Percentiles rank a stretch among this genome's conserved stretches.
Evolutionary conservation across 352 stramenopile species (phyloP).

Genomic region (Globisporangium echinulatum): DNA sequence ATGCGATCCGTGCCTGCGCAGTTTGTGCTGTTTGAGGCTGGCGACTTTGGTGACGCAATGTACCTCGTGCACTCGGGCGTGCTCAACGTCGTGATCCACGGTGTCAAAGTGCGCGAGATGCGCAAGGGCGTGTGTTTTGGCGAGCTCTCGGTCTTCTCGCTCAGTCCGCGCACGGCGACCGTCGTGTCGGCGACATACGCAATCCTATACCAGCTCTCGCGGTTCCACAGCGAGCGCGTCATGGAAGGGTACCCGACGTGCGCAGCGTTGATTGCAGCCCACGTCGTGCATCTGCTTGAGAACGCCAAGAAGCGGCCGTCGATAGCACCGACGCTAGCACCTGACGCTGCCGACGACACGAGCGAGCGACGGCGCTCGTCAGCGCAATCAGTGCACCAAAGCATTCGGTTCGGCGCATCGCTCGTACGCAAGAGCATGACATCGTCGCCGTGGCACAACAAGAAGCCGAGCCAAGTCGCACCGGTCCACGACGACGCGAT

Average conservation of each 20-base stretch:
- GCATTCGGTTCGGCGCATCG: not conserved
- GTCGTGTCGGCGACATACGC: slow-evolving; percentile 54
- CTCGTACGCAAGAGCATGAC: slow-evolving; percentile 5
- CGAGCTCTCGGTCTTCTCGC: slow-evolving; percentile 62
- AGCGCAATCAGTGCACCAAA: not conserved
- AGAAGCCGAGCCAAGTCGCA: slow-evolving; percentile 5
- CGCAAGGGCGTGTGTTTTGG: slow-evolving; percentile 61
- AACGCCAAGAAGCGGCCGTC: slow-evolving; percentile 10
- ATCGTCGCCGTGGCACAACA: not conserved
- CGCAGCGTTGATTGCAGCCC: slow-evolving; percentile 19
- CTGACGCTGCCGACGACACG: not conserved
- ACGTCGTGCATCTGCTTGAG: slow-evolving; percentile 15
- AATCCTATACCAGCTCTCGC: slow-evolving; percentile 53
- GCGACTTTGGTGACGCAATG: slow-evolving; percentile 65
- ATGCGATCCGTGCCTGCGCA: slow-evolving; percentile 51
- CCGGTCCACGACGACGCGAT: not conserved
- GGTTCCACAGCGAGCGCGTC: slow-evolving; percentile 48
- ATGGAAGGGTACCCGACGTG: slow-evolving; percentile 47
- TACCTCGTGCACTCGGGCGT: slow-evolving; percentile 70
- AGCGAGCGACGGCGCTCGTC: not conserved
- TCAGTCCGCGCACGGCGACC: slow-evolving; percentile 37
- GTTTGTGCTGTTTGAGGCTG: slow-evolving; percentile 41
- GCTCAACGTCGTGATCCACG: slow-evolving; percentile 45
- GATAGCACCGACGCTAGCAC: not conserved
- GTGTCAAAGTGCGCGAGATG: slow-evolving; percentile 57